Base-by-base conservation (phyloP, 768 basidiomycete genomes). In the Phaeolepiota aurea region DNA sequence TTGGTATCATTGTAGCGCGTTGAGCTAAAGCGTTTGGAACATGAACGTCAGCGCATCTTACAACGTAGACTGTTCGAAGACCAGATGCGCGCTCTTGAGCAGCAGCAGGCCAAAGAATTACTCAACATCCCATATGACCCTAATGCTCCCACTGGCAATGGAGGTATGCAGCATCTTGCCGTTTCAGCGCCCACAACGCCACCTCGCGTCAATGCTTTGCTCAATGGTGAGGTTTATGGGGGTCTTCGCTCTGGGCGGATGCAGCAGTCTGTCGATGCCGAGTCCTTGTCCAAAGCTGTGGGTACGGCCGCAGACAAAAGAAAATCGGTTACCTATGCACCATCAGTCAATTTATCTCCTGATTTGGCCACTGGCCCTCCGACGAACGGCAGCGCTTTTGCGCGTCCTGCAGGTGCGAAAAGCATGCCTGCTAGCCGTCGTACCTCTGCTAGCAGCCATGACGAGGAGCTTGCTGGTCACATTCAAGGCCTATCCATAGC, bases 41-140 rank as follows among this genome's bases (percentile, higher is more conserved):
- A 97, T 56, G 91, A 96, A 62, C 81, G 87, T 38, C 88, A 92
- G 63, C 88, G 92, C 46, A 66, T 66, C 28, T 58, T 87, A 32
- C 92, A 94, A 58, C 82, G 91, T 56, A 85, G 81, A 62, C 64
- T 88, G 53, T 98, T 97, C 61, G 93, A 98, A 63, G 89, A 94
- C 53, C 91, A 96, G 65, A 96, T 96, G 93, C 83, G 85, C 41
- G 80, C 74, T 40, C 75, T 98, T 48, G 92, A 97, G 65, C 82
- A 85, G 48, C 82, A 90, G 59, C 93, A 98, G 63, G 81, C 79
- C 10, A 82, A 86, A 48, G 87, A 91, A 57, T 72, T 91, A 28
- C 77, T 92, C 53, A 75, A 61, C 49, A 72, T 89, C 51, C 84
- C 85, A 23, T 76, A 74, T 55, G 82, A 85, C 45, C 47, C 72